Conservation (phyloP, 2,329 filamentous ascomycete species). For the Corinectria fuckeliana region DNA sequence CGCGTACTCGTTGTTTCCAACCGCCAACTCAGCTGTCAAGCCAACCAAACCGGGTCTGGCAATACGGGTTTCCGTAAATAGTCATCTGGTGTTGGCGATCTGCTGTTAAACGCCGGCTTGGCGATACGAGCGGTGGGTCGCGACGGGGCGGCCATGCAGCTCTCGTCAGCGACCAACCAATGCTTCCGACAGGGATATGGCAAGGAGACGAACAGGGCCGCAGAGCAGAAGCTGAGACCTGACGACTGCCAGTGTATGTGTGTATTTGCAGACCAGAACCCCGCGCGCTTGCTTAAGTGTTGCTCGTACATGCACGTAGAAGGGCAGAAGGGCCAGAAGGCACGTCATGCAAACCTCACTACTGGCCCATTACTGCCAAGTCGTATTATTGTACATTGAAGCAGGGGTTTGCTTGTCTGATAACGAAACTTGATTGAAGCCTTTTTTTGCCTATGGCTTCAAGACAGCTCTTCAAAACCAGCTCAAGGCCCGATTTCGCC, state of each 20-base stretch:
- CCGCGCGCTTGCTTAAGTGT: not conserved
- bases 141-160: not conserved
- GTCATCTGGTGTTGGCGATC: not conserved
- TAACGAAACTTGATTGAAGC: not conserved
- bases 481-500: not conserved
- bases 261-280: not conserved
- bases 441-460: not conserved
- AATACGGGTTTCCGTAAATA: slow-evolving; percentile 10
- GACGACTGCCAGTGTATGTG: not conserved
- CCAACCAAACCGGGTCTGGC: not conserved
- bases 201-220: not conserved
- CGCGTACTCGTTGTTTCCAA: not conserved
- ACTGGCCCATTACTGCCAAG: not conserved
- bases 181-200: not conserved
- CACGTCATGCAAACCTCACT: not conserved
- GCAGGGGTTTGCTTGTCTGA: too few relatives aligned
- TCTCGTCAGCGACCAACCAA: not conserved
- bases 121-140: slow-evolving; percentile 4
- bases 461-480: not conserved
- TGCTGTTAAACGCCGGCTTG: slow-evolving; percentile 7
- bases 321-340: not conserved
- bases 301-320: not conserved
- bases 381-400: not conserved
- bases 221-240: not conserved
- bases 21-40: not conserved